Evolutionary conservation across 2,329 filamentous ascomycete species (phyloP).

Genomic region (Colletotrichum orchidophilum): DNA sequence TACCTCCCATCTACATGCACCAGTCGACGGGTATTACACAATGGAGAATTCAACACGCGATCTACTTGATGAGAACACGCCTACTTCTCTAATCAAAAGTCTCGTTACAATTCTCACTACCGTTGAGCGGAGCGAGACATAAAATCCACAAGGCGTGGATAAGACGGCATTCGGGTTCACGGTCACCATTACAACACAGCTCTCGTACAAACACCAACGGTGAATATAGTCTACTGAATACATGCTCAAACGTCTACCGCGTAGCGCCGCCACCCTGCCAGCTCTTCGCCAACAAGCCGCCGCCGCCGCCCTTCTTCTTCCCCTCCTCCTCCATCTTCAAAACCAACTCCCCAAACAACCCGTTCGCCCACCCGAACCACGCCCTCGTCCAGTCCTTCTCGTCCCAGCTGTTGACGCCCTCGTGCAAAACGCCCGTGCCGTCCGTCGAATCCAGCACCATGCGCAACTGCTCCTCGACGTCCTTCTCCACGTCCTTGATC

Average conservation of each 20-base stretch:
- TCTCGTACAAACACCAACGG: background rate
- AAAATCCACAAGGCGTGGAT: background rate
- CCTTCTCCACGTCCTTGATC: constrained; percentile 42
- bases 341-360: constrained; percentile 53
- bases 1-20: no score
- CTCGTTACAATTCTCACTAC: background rate
- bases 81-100: no score
- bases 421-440: constrained; percentile 57
- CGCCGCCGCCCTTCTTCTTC: background rate
- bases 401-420: constrained; percentile 56
- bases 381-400: constrained; percentile 51
- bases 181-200: background rate
- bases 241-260: background rate
- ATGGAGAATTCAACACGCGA: no score
- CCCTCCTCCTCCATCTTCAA: constrained; percentile 38
- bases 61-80: no score
- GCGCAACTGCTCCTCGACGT: constrained; percentile 45
- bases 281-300: constrained; percentile 2
- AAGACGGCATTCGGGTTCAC: background rate
- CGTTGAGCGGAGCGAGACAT: background rate
- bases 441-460: constrained; percentile 52
- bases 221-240: background rate
- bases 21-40: no score
- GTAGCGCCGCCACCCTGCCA: constrained; percentile 8
- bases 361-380: constrained; percentile 58